phyloP scores from a whole-genome alignment of 2,329 filamentous ascomycete species.

The Neopestalotiopsis sp. region DNA sequence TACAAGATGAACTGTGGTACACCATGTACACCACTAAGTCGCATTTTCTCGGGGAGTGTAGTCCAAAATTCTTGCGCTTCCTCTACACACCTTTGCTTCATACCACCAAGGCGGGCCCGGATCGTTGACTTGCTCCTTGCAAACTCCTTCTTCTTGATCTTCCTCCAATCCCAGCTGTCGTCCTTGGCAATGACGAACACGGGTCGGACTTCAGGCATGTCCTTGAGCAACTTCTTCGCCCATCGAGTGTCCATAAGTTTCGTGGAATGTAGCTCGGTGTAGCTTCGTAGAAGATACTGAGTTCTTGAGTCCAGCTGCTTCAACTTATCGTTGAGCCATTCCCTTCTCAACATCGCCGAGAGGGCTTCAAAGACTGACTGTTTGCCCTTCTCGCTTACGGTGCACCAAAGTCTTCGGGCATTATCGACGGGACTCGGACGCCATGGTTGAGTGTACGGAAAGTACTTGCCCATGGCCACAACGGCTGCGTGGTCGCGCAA shows the following conservation, averaged over 20 bases:
- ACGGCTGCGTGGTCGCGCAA: not conserved
- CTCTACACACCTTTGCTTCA: too few species aligned
- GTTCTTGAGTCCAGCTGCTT: not conserved
- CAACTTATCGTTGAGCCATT: not conserved
- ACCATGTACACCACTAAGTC: too few species aligned
- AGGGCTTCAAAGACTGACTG: not conserved
- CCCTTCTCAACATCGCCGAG: not conserved
- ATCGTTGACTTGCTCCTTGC: not conserved
- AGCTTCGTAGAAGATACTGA: not conserved
- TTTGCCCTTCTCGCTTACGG: not conserved
- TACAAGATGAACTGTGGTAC: too few species aligned
- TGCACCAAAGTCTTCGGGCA: too few species aligned
- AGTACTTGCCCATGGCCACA: not conserved
- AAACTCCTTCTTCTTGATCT: not conserved
- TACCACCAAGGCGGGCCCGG: not conserved
- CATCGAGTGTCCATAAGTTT: not conserved
- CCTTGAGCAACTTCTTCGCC: not conserved
- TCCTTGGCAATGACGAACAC: constrained; percentile 9
- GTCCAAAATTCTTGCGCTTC: too few species aligned
- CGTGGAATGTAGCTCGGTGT: too few species aligned
- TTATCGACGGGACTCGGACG: not conserved
- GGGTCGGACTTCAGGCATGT: not conserved
- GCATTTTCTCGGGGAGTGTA: too few species aligned
- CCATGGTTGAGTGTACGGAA: not conserved
- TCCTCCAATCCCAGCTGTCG: not conserved